Conservation (phyloP, 768 basidiomycete genomes). For the Kwoniella bestiolae region DNA sequence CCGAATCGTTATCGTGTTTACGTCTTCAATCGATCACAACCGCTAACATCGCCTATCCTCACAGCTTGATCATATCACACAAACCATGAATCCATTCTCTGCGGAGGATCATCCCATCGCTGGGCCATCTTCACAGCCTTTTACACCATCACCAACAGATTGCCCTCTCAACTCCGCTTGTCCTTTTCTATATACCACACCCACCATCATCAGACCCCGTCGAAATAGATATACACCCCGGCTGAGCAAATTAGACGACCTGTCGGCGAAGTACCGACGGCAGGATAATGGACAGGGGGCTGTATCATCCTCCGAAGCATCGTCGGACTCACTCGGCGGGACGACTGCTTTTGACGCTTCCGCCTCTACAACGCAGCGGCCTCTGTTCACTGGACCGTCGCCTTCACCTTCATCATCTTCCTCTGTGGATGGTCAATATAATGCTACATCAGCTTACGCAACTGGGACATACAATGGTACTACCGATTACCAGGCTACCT, state of each 20-base stretch:
- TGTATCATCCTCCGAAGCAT: constrained; percentile 5
- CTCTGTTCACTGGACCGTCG: constrained; percentile 22
- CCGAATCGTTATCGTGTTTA: no score
- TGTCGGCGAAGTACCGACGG: background rate
- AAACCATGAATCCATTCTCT: constrained; percentile 1
- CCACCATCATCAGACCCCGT: background rate
- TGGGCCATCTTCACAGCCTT: constrained; percentile 29
- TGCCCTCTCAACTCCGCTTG: background rate
- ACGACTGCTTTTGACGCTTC: background rate
- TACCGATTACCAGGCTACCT: constrained; percentile 5
- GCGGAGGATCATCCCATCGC: constrained; percentile 26
- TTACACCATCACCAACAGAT: background rate
- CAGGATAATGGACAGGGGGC: constrained; percentile 12
- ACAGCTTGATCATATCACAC: background rate
- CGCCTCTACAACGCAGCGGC: background rate
- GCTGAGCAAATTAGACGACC: constrained; percentile 1
- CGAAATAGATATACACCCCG: background rate
- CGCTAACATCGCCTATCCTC: background rate
- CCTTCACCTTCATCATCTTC: constrained; percentile 2
- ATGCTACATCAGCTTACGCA: background rate
- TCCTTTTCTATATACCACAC: background rate
- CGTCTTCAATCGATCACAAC: background rate
- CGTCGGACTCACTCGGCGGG: constrained; percentile 8
- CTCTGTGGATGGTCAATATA: background rate
- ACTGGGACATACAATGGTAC: constrained; percentile 8